These are phyloP conservation scores for Xylaria sp. DNA, from an alignment of 2,329 filamentous ascomycete species.

Conservation along the genomic window DNA sequence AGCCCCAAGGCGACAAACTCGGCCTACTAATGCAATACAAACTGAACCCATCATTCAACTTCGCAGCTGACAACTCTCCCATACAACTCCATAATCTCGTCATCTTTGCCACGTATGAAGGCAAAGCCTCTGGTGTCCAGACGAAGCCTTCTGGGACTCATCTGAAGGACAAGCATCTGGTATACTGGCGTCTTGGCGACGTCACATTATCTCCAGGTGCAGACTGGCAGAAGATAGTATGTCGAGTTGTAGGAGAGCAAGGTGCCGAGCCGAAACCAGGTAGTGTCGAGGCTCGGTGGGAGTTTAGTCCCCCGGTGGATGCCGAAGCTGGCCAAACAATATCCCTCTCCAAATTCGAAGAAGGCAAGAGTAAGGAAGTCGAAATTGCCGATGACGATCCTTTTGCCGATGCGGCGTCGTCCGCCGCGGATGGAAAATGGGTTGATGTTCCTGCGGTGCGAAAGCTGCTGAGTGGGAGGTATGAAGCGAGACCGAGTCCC, in stretches of 20 bases:
- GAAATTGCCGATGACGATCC: conserved; percentile 66
- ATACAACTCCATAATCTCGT: conserved; percentile 78
- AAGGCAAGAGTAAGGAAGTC: conserved; percentile 63
- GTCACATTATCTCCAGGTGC: conserved; percentile 71
- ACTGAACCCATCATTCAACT: conserved; percentile 75
- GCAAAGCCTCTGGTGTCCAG: conserved; percentile 73
- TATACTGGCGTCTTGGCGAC: conserved; percentile 84
- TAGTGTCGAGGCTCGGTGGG: conserved; percentile 85
- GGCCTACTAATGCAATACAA: conserved; percentile 86
- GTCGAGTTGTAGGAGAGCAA: conserved; percentile 79
- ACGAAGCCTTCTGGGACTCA: conserved; percentile 85
- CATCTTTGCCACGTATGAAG: conserved; percentile 77
- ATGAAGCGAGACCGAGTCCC: conserved; percentile 62
- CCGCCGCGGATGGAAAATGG: conserved; percentile 61
- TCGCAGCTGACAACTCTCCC: conserved; percentile 52
- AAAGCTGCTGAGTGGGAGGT: conserved; percentile 80
- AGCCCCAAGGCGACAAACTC: conserved; percentile 84
- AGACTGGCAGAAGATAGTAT: conserved; percentile 80
- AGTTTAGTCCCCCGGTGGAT: conserved; percentile 58
- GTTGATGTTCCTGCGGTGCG: conserved; percentile 71
- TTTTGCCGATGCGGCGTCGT: conserved; percentile 70
- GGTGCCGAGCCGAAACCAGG: conserved; percentile 76
- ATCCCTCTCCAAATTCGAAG: conserved; percentile 67
- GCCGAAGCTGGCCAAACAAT: conserved; percentile 54
- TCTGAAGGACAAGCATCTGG: conserved; percentile 76